Percentiles rank a stretch among this genome's conserved stretches.
Evolutionary conservation across 73 alveolate genomes (phyloP).

Genomic region (Paramecium sonneborni): DNA sequence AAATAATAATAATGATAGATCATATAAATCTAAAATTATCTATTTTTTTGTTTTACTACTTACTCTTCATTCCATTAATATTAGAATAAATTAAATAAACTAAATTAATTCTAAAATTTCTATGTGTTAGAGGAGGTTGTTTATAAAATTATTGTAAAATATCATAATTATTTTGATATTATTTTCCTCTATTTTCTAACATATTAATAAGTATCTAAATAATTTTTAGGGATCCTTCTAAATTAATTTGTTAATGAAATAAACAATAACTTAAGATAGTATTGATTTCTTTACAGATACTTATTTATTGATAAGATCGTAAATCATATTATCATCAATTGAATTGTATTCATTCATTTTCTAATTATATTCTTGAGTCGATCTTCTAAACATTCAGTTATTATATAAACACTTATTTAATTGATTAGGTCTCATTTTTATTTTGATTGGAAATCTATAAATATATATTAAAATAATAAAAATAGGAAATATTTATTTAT

Average conservation of each 20-base stretch:
- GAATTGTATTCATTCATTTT: slow-evolving; percentile 38
- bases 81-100: neutral
- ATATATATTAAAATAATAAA: too few relatives aligned
- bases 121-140: neutral
- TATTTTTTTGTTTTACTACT: neutral
- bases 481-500: neutral
- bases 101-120: slow-evolving; percentile 29
- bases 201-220: slow-evolving; percentile 55
- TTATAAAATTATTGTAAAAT: neutral
- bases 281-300: slow-evolving; percentile 43
- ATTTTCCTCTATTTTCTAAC: slow-evolving; percentile 52
- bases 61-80: slow-evolving; percentile 33
- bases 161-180: neutral
- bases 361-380: too few relatives aligned
- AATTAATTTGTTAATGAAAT: slow-evolving; percentile 60
- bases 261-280: slow-evolving; percentile 42
- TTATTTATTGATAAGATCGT: slow-evolving; percentile 21
- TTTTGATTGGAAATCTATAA: too few relatives aligned
- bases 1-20: slow-evolving; percentile 3
- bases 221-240: slow-evolving; percentile 54
- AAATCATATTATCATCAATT: slow-evolving; percentile 7
- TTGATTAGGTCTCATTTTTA: too few relatives aligned
- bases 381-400: too few relatives aligned
- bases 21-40: slow-evolving; percentile 18
- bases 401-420: too few relatives aligned